Evolutionary conservation across 768 basidiomycete species (phyloP).

Genomic region (Coprinellus micaceus): DNA sequence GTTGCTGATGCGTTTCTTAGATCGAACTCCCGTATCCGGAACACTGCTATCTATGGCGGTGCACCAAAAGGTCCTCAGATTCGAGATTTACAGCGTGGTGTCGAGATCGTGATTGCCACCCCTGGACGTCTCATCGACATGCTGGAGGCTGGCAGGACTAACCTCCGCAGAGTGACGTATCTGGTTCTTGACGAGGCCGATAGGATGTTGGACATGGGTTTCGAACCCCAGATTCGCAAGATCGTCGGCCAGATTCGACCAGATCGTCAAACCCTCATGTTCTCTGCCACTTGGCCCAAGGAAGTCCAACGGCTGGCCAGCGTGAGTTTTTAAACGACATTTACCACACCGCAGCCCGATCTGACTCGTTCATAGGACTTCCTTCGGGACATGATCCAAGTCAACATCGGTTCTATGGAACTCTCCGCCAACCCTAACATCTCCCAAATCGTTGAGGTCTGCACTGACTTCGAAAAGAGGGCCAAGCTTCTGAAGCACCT

Average conservation of each 20-base stretch:
- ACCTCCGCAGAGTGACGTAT: conserved; percentile 93
- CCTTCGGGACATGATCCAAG: conserved; percentile 93
- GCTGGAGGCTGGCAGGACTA: conserved; percentile 95
- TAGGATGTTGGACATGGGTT: conserved; percentile 99
- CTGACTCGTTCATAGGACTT: conserved; percentile 64
- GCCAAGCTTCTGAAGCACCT: conserved; percentile 94
- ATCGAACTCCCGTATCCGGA: conserved; percentile 90
- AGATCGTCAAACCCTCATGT: conserved; percentile 98
- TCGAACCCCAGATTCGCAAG: conserved; percentile 99
- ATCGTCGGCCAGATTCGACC: conserved; percentile 97
- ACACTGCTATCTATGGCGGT: conserved; percentile 98
- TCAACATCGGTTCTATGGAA: conserved; percentile 98
- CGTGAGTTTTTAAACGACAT: conserved; percentile 34
- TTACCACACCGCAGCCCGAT: too few species aligned
- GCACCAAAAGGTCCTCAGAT: conserved; percentile 99
- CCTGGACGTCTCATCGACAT: conserved; percentile 99
- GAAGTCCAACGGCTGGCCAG: conserved; percentile 98
- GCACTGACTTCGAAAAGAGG: conserved; percentile 97
- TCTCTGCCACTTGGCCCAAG: conserved; percentile 99
- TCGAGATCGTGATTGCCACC: conserved; percentile 98
- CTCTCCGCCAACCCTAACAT: conserved; percentile 98
- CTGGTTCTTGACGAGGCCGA: conserved; percentile 99
- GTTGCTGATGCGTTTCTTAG: conserved; percentile 30
- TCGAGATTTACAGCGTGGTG: conserved; percentile 93
- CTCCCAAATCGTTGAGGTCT: conserved; percentile 91